Conservation (phyloP, 148 eudicot species). For the Fallopia convolvulus region DNA sequence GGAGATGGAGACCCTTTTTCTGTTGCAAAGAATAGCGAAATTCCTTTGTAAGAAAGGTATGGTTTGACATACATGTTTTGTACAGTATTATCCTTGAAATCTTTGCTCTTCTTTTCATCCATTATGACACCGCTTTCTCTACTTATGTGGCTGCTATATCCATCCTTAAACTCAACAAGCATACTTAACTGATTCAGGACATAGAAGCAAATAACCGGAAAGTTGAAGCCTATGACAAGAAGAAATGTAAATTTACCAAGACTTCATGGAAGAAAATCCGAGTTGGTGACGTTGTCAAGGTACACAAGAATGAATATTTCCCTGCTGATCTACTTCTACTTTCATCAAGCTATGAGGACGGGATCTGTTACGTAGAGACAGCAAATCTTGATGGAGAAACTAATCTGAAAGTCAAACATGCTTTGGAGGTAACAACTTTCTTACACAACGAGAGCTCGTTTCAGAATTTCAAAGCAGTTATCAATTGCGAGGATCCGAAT, state of each 20-base stretch:
- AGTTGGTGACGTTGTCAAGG: constrained; percentile 10
- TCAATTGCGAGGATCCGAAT: constrained; percentile 14
- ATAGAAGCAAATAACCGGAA: constrained; percentile 7
- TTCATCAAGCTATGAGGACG: constrained; percentile 6
- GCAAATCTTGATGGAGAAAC: constrained; percentile 14
- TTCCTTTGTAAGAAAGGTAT: too few species aligned
- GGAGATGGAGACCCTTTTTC: background rate
- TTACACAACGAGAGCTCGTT: background rate
- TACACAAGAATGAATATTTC: background rate
- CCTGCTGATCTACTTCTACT: constrained; percentile 12
- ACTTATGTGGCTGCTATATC: background rate
- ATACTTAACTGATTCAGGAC: constrained; percentile 5
- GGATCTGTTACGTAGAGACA: constrained; percentile 13
- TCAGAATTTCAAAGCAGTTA: constrained; percentile 6
- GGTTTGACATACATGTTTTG: too few species aligned
- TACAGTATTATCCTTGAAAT: too few species aligned
- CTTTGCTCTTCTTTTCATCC: too few species aligned
- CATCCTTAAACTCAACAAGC: background rate
- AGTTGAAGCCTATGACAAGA: constrained; percentile 5
- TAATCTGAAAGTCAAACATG: constrained; percentile 11
- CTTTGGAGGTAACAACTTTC: constrained; percentile 4
- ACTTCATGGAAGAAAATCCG: constrained; percentile 6
- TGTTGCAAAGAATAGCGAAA: too few species aligned
- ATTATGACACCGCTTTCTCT: too few species aligned
- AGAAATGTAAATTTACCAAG: background rate